Percentiles rank a stretch among this genome's conserved stretches.
phyloP scores from a whole-genome alignment of 1,284 basidiomycete species.

The Apiotrichum laibachii region DNA sequence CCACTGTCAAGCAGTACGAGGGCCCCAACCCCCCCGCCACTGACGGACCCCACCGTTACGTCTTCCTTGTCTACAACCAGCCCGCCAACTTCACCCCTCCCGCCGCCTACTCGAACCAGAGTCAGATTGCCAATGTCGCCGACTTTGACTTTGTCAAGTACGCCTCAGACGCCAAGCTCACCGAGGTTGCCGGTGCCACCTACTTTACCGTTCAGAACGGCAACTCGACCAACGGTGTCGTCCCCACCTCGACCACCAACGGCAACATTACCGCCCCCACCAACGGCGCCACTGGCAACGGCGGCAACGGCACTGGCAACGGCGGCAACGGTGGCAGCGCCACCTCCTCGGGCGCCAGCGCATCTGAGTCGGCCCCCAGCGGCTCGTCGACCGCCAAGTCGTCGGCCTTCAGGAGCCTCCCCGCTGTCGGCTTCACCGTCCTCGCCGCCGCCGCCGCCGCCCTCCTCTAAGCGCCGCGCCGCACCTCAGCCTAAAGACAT shows the following conservation, averaged over 20 bases:
- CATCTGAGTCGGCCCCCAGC: conserved; percentile 5
- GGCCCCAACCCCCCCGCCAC: conserved; percentile 68
- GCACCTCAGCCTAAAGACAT: no score
- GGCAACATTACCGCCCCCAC: neutral
- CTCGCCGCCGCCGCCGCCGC: conserved; percentile 29
- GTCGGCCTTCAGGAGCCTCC: neutral
- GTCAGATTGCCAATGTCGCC: conserved; percentile 59
- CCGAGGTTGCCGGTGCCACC: conserved; percentile 53
- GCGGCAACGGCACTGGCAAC: conserved; percentile 17
- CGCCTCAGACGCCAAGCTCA: conserved; percentile 45
- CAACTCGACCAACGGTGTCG: conserved; percentile 56
- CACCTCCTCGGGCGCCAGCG: neutral
- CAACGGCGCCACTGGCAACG: conserved; percentile 22
- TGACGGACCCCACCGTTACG: conserved; percentile 66
- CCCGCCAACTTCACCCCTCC: conserved; percentile 61
- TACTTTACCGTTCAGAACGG: conserved; percentile 75
- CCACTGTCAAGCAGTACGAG: conserved; percentile 61
- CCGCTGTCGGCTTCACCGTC: conserved; percentile 22
- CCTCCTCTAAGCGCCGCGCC: conserved; percentile 17
- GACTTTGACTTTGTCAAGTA: conserved; percentile 55
- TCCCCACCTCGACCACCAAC: conserved; percentile 6
- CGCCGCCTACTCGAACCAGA: conserved; percentile 55
- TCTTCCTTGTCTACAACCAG: conserved; percentile 20
- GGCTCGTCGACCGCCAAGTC: neutral
- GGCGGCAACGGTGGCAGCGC: conserved; percentile 13